Percentiles rank a stretch among this genome's conserved stretches.
Evolutionary conservation across 768 basidiomycete genomes (phyloP).

Genomic region (Thelephora aurantiotincta): DNA sequence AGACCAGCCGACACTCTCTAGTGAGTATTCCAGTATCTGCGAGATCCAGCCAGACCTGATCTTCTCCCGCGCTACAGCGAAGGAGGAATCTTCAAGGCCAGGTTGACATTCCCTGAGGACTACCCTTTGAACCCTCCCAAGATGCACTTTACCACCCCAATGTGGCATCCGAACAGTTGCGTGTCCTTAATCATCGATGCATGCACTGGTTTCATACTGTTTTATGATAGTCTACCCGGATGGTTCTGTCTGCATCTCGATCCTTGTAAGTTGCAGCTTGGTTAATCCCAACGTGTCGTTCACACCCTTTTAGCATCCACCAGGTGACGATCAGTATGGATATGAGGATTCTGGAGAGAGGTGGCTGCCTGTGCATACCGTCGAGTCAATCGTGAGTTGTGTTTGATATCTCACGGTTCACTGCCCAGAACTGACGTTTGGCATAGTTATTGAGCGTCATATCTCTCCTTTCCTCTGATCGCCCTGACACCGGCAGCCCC

Average conservation of each 20-base stretch:
- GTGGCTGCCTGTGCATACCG: conserved; percentile 95
- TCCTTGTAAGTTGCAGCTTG: conserved; percentile 43
- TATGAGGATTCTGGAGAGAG: conserved; percentile 95
- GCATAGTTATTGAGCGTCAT: conserved; percentile 87
- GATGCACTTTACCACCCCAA: conserved; percentile 89
- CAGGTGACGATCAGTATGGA: conserved; percentile 92
- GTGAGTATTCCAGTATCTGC: conserved; percentile 28
- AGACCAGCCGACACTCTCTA: conserved; percentile 91
- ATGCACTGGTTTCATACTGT: not conserved
- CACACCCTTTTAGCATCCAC: conserved; percentile 53
- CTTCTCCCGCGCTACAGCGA: conserved; percentile 40
- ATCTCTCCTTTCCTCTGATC: conserved; percentile 85
- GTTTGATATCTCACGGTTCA: conserved; percentile 3
- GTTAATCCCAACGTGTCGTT: conserved; percentile 5
- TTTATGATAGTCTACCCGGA: conserved; percentile 67
- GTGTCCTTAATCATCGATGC: conserved; percentile 2
- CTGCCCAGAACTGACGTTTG: not conserved
- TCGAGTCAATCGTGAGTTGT: conserved; percentile 79
- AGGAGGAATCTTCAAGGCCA: conserved; percentile 91
- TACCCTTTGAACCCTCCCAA: conserved; percentile 87
- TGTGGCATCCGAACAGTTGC: conserved; percentile 98
- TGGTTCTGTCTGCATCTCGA: conserved; percentile 92
- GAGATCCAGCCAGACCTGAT: conserved; percentile 5
- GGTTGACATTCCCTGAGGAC: conserved; percentile 79
- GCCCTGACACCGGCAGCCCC: conserved; percentile 83